phyloP scores from a whole-genome alignment of 805 yeast genomes.

The Kluyveromyces starmeri region DNA sequence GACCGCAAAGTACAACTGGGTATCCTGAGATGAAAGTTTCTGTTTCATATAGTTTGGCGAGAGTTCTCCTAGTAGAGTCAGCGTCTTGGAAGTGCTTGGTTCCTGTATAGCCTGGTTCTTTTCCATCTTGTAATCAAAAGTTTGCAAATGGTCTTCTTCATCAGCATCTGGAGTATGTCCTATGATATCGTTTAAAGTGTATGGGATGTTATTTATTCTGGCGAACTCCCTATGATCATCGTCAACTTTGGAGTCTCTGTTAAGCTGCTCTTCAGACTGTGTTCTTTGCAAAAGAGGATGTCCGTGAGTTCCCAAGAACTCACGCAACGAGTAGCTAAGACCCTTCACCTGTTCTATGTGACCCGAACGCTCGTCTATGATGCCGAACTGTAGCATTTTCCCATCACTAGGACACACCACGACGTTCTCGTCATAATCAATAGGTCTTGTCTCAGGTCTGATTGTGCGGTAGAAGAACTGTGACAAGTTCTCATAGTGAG shows the following conservation, averaged over 20 bases:
- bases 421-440: conserved; percentile 46
- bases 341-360: conserved; percentile 97
- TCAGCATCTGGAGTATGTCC: conserved; percentile 39
- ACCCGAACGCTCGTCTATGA: conserved; percentile 56
- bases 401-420: conserved; percentile 94
- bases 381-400: conserved; percentile 74
- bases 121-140: conserved; percentile 44
- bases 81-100: conserved; percentile 26
- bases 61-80: conserved; percentile 32
- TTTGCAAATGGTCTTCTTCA: conserved; percentile 34
- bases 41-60: conserved; percentile 16
- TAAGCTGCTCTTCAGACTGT: conserved; percentile 12
- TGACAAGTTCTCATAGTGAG: conserved; percentile 66
- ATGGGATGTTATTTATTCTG: conserved; percentile 62
- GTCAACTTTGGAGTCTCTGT: conserved; percentile 13
- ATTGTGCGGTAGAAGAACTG: conserved; percentile 87
- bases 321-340: conserved; percentile 82
- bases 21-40: conserved; percentile 23
- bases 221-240: conserved; percentile 67
- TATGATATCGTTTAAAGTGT: conserved; percentile 57
- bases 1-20: conserved; percentile 74
- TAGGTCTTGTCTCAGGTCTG: conserved; percentile 69
- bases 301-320: conserved; percentile 60
- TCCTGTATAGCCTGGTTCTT: conserved; percentile 35
- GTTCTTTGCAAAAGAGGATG: conserved; percentile 28